Conservation (phyloP, 768 basidiomycete species). For the Hebeloma cylindrosporum region DNA sequence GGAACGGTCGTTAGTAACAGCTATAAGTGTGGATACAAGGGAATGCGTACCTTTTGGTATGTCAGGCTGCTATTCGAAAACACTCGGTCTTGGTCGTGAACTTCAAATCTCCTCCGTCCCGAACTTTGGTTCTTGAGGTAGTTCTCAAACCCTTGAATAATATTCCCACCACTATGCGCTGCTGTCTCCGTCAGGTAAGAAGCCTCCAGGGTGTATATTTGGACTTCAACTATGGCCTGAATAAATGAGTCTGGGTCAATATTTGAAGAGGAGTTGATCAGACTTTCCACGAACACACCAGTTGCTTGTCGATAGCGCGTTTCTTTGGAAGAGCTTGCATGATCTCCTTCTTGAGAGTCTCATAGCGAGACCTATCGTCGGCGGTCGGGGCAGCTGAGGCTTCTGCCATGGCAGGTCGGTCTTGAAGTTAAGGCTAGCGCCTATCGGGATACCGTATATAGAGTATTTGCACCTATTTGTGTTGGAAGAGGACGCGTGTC, state of each 20-base stretch:
- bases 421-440: not conserved
- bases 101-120: constrained; percentile 69
- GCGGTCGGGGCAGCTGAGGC: constrained; percentile 39
- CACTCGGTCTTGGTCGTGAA: constrained; percentile 74
- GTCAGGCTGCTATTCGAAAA: constrained; percentile 84
- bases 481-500: constrained; percentile 39
- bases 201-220: constrained; percentile 77
- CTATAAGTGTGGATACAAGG: constrained; percentile 2
- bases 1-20: constrained; percentile 8
- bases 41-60: constrained; percentile 58
- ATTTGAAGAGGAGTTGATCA: not conserved
- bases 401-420: constrained; percentile 37
- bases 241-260: not conserved
- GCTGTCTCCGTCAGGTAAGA: constrained; percentile 78
- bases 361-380: constrained; percentile 75
- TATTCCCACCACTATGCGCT: constrained; percentile 77
- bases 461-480: constrained; percentile 29
- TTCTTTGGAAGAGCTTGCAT: constrained; percentile 74
- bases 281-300: too few relatives aligned
- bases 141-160: constrained; percentile 84
- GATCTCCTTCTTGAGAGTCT: constrained; percentile 72
- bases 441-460: not conserved
- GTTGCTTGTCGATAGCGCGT: constrained; percentile 70
- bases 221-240: constrained; percentile 74
- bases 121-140: constrained; percentile 78